Evolutionary conservation across 176 grass and related monocot species (phyloP).

Genomic region (barley (Hordeum vulgare)): DNA sequence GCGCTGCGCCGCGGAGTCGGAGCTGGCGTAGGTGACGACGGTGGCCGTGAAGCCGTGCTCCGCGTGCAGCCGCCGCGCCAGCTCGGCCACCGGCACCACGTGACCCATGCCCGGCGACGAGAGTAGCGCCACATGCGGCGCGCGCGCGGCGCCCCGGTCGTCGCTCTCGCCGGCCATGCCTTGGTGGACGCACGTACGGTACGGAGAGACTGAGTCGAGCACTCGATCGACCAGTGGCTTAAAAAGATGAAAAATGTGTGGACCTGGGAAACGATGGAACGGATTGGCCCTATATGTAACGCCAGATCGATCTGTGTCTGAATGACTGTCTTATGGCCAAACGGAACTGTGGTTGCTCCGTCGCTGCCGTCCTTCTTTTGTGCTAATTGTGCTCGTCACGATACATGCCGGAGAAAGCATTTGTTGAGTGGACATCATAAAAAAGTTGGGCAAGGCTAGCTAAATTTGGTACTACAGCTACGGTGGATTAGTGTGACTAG

Average conservation of each 20-base stretch:
- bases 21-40: constrained; percentile 36
- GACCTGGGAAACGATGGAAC: neutral
- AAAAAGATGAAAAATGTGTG: too few species aligned
- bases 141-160: neutral
- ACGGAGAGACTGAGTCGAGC: neutral
- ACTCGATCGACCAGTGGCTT: too few species aligned
- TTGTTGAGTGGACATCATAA: too few species aligned
- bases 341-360: neutral
- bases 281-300: neutral
- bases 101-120: constrained; percentile 53
- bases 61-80: constrained; percentile 31
- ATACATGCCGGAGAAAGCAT: too few species aligned
- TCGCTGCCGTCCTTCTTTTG: neutral
- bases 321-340: neutral
- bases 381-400: too few species aligned
- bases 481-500: too few species aligned
- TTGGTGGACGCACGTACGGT: neutral
- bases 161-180: neutral
- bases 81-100: constrained; percentile 43
- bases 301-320: neutral
- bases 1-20: constrained; percentile 19
- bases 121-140: constrained; percentile 42
- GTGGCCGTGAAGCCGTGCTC: constrained; percentile 46
- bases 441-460: neutral
- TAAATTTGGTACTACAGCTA: neutral